Evolutionary conservation across 495 filamentous ascomycete genomes (phyloP).

Genomic region (Neurospora sp.): DNA sequence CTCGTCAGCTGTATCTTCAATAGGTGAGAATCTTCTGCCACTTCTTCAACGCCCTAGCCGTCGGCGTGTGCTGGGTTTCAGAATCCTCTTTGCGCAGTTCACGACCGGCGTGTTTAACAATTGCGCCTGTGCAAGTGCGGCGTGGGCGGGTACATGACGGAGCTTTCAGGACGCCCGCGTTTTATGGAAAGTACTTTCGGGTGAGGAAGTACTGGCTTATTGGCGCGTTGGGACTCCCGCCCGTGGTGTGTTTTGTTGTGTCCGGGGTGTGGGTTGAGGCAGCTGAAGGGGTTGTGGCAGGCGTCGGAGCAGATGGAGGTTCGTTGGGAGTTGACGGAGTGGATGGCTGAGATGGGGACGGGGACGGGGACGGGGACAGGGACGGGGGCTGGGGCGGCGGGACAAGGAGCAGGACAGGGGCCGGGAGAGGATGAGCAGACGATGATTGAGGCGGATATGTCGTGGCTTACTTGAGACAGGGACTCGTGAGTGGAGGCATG

Average conservation of each 20-base stretch:
- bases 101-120: constrained; percentile 26
- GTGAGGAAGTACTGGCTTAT: constrained; percentile 5
- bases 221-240: constrained; percentile 1
- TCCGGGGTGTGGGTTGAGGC: background rate
- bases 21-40: background rate
- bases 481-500: no score
- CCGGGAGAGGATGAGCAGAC: background rate
- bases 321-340: background rate
- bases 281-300: background rate
- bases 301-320: background rate
- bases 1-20: constrained; percentile 7
- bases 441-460: background rate
- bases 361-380: background rate
- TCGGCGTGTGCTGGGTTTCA: background rate
- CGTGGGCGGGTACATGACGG: constrained; percentile 14
- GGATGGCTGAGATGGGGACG: background rate
- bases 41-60: background rate
- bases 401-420: background rate
- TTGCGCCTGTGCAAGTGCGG: constrained; percentile 7
- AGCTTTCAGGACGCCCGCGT: constrained; percentile 16
- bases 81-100: constrained; percentile 17
- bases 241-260: background rate
- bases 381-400: background rate
- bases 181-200: constrained; percentile 6
- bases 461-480: background rate